Base-by-base conservation (phyloP, 345 rosid genomes). In the Laguncularia racemosa region DNA sequence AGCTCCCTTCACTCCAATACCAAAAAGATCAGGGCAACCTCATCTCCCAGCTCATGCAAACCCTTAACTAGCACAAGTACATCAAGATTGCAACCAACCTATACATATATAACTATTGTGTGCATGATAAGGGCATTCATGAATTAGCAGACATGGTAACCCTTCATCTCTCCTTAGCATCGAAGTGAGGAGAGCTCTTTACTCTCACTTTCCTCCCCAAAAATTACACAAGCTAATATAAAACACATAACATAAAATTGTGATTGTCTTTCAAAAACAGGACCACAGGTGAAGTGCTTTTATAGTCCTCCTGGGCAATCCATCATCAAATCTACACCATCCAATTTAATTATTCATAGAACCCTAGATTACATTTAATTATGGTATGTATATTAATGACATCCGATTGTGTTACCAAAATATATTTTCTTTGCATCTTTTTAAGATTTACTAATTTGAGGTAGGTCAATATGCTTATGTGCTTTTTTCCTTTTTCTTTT, bases 1-100 rank as follows among this genome's bases (percentile, higher is more conserved):
- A 78, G 84, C 84, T 82, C 84, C 80, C 84, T 81, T 81, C 87
- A 81, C 81, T 65, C 81, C 84, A 81, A 71, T 76, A 60, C 78
- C 69, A 57, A 79, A 71, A 67, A 56, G 74, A 71, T 62, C 67
- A 75, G 63, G 75, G 68, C 13, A 75, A 56, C 61, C 51, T 46
- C 70, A 62, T 71, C 88, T 79, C 78, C 76, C 7, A 56, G 68
- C 16, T 55, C 85, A 84, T 79, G 85, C 79, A 79, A 79, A 78
- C 84, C 91, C 83, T 73, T 67, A 73, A 70, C 59, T 33, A 33
- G 28, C 69, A 26, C 28, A 2, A 26, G 28, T 26, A 18, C 6
- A 45, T 12, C 43, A 19, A 54, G 16, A n/a, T 18, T 3, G n/a
- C n/a, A n/a, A n/a, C n/a, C n/a, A 10, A 20, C 48, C 56, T 12